These are phyloP conservation scores for Phytopythium montanum DNA, from an alignment of 352 stramenopile species.

Conservation along the genomic window DNA sequence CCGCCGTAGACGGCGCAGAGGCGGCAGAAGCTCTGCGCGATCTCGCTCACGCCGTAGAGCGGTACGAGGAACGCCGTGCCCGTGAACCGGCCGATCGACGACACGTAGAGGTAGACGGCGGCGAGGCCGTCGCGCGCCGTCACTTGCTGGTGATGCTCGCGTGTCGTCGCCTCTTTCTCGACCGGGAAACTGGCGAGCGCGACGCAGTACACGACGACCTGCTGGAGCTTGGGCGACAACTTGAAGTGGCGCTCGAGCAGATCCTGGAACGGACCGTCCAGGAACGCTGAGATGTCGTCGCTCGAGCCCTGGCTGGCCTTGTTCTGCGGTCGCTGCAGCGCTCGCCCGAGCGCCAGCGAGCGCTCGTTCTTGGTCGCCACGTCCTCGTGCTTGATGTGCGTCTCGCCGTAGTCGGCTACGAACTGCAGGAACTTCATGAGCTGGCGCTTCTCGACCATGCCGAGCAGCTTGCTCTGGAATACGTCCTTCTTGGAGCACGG, in stretches of 20 bases:
- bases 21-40: conserved; percentile 87
- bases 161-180: conserved; percentile 16
- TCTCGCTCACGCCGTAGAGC: conserved; percentile 83
- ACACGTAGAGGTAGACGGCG: conserved; percentile 57
- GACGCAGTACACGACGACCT: conserved; percentile 86
- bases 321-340: conserved; percentile 85
- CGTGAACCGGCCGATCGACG: conserved; percentile 84
- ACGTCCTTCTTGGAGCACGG: conserved; percentile 90
- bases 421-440: conserved; percentile 92
- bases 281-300: conserved; percentile 30
- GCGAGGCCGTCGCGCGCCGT: conserved; percentile 43
- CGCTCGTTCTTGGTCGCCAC: conserved; percentile 86
- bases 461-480: conserved; percentile 83
- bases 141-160: conserved; percentile 23
- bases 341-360: conserved; percentile 66
- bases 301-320: conserved; percentile 51
- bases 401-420: conserved; percentile 81
- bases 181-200: conserved; percentile 61
- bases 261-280: conserved; percentile 62
- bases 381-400: conserved; percentile 64
- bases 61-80: conserved; percentile 80
- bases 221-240: conserved; percentile 69
- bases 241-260: conserved; percentile 72
- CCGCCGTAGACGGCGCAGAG: conserved; percentile 84
- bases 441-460: conserved; percentile 83